A percentile compares a stretch with the other conserved stretches of the same genome.
Evolutionary conservation across 352 stramenopile genomes (phyloP).

Genomic region (Phytophthora melonis): DNA sequence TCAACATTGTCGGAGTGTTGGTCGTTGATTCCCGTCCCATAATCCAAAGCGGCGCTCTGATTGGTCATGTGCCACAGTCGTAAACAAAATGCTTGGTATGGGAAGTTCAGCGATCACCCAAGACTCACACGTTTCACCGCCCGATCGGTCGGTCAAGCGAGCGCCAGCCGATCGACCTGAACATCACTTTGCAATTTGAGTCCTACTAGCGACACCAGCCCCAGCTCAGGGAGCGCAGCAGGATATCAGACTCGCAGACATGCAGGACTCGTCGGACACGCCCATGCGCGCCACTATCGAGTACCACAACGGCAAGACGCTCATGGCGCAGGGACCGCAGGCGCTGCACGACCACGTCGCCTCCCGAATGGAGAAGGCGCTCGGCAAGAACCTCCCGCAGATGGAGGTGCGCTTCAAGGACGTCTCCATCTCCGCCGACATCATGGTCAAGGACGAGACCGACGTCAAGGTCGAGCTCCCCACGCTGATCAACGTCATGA

Average conservation of each 20-base stretch:
- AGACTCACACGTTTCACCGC: too few relatives aligned
- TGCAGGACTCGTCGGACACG: too few relatives aligned
- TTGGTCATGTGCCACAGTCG: constrained; percentile 8
- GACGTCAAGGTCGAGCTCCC: constrained; percentile 33
- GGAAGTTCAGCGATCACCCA: too few relatives aligned
- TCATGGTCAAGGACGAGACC: constrained; percentile 18
- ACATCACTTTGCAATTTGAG: constrained; percentile 20
- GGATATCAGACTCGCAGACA: not conserved
- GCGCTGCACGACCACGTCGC: constrained; percentile 23
- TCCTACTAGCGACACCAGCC: constrained; percentile 18
- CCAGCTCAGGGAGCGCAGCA: not conserved
- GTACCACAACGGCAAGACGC: too few relatives aligned
- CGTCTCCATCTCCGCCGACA: constrained; percentile 18
- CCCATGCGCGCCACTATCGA: too few relatives aligned
- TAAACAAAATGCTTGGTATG: constrained; percentile 19
- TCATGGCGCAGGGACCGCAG: not conserved
- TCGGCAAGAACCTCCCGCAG: constrained; percentile 30
- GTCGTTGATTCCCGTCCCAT: constrained; percentile 30
- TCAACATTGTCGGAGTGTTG: constrained; percentile 21
- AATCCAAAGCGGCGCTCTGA: constrained; percentile 9
- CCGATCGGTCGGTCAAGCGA: not conserved
- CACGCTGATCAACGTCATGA: constrained; percentile 34
- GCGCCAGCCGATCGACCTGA: not conserved
- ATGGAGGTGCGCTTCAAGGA: constrained; percentile 42
- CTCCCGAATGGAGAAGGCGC: constrained; percentile 26